phyloP scores from a whole-genome alignment of 2,329 filamentous ascomycete species.

The Apiospora aurea region DNA sequence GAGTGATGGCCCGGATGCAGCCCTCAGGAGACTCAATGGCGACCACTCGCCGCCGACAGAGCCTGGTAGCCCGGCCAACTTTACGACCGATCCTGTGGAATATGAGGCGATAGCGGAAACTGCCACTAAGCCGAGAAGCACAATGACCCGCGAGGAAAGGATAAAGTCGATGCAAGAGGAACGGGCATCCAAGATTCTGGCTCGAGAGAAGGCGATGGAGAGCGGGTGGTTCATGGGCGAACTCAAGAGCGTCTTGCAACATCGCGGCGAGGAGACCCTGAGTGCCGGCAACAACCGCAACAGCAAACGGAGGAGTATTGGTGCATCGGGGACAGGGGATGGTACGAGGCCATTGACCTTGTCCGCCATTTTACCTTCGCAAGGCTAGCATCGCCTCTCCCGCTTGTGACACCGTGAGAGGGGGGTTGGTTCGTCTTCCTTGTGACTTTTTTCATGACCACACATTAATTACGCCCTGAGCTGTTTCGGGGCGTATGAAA shows the following conservation, averaged over 20 bases:
- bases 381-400: not conserved
- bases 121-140: slow-evolving; percentile 68
- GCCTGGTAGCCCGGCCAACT: slow-evolving; percentile 20
- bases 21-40: slow-evolving; percentile 80
- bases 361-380: slow-evolving; percentile 1
- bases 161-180: slow-evolving; percentile 90
- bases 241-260: slow-evolving; percentile 84
- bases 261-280: slow-evolving; percentile 21
- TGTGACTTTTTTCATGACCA: not conserved
- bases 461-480: not conserved
- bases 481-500: slow-evolving; percentile 28
- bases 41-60: slow-evolving; percentile 61
- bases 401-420: not conserved
- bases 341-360: slow-evolving; percentile 19
- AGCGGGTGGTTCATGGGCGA: slow-evolving; percentile 91
- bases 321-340: slow-evolving; percentile 4
- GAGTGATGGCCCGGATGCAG: slow-evolving; percentile 66
- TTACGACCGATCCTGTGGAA: slow-evolving; percentile 86
- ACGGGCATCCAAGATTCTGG: slow-evolving; percentile 73
- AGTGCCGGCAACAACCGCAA: not conserved
- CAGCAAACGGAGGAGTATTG: slow-evolving; percentile 19
- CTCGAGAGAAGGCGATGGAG: slow-evolving; percentile 78
- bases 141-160: slow-evolving; percentile 84
- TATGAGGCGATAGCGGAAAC: slow-evolving; percentile 86
- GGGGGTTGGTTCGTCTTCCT: not conserved